Evolutionary conservation across 768 basidiomycete species (phyloP), one percentile per base, ranked within the genome.

Genomic region (Boletus insuetus): DNA sequence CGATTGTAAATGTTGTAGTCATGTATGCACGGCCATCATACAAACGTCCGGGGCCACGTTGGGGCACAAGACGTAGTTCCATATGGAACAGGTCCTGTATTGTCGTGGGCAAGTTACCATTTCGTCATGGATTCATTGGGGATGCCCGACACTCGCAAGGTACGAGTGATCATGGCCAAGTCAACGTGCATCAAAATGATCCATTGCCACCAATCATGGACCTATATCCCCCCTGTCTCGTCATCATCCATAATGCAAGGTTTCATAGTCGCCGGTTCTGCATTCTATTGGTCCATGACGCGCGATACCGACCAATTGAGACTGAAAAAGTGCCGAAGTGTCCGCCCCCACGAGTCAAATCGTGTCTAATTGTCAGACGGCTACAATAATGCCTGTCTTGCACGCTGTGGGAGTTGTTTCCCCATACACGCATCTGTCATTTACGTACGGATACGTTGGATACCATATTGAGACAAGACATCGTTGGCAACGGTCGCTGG

Each of bases 381-480:
- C 26, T 41, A 49, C 46, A 29, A 55, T 41, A 39, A 38, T 51
- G 49, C 38, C 49, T 43, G n/a, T n/a, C n/a, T n/a, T n/a, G n/a
- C n/a, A n/a, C n/a, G n/a, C n/a, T n/a, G 35, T 46, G 41, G 37
- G 42, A 35, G 46, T 46, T 40, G 9, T 29, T 29, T 35, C 11
- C 34, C 14, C 34, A 35, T 13, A 14, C 14, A 35, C 34, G 34
- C 34, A 12, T 35, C 12, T 6, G 3, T 35, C 4, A 12, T n/a
- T 64, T 50, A 64, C 51, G 49, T 50, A 50, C 35, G 47, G 44
- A 56, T 58, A 44, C 74, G 67, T 64, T 72, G 75, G 60, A 91
- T 78, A 61, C 83, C 82, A 69, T 91, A 91, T 66, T 87, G 82
- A 59, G 76, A 62, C 50, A 93, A 72, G 34, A 81, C 74, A 34